These are phyloP conservation scores for Yarrowia sp. DNA, from an alignment of 805 yeast species.

Conservation along the genomic window DNA sequence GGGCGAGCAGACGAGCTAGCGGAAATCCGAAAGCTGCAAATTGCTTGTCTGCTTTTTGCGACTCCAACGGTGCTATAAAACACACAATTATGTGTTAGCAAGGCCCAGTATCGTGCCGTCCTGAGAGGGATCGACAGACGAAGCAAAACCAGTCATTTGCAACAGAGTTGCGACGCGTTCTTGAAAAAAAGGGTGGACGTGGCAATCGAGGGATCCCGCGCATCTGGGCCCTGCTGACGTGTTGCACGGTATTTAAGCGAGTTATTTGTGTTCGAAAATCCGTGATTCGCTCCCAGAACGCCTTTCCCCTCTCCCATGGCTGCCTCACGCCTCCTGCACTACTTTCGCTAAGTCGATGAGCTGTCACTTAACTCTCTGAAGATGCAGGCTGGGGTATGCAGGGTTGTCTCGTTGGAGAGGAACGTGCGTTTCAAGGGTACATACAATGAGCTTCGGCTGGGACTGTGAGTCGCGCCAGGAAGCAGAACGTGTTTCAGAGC, in stretches of 20 bases:
- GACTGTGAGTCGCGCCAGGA: too few relatives aligned
- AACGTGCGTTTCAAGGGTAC: neutral
- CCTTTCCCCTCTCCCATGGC: neutral
- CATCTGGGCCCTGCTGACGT: neutral
- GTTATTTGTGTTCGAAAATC: too few relatives aligned
- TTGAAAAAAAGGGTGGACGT: neutral
- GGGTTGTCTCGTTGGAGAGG: conserved; percentile 6
- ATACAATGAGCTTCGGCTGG: too few relatives aligned
- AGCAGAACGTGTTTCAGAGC: too few relatives aligned
- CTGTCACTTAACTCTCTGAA: conserved; percentile 1
- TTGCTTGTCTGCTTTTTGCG: neutral
- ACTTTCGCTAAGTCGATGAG: conserved; percentile 13
- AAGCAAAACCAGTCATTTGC: conserved; percentile 1
- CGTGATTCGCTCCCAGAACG: too few relatives aligned
- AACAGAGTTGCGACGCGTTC: conserved; percentile 11
- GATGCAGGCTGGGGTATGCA: conserved; percentile 15
- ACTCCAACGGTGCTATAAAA: neutral
- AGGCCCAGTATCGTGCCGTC: too few relatives aligned
- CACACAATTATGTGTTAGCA: too few relatives aligned
- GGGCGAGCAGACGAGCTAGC: neutral
- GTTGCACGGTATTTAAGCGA: too few relatives aligned
- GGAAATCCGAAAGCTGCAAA: neutral
- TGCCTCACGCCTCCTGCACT: neutral
- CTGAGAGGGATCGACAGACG: neutral
- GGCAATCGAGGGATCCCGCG: neutral